Percentiles rank a stretch among this genome's conserved stretches.
phyloP scores from a whole-genome alignment of 140 eudicot species.

The Anethum foeniculum region DNA sequence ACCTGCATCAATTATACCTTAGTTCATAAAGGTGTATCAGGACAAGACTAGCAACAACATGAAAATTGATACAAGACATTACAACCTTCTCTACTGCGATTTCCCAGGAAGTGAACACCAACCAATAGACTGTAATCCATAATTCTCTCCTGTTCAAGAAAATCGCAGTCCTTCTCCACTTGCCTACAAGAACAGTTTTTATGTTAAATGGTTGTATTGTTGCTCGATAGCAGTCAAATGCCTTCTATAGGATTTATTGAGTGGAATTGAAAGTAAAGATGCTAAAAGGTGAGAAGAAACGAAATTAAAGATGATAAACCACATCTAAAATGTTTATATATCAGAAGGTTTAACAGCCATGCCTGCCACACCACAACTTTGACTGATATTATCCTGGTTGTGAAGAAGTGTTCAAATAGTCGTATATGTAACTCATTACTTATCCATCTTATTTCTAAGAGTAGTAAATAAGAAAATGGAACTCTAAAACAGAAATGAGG shows the following conservation, averaged over 20 bases:
- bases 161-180: slow-evolving; percentile 64
- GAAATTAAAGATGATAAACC: background rate
- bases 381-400: background rate
- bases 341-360: background rate
- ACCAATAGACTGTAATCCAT: slow-evolving; percentile 93
- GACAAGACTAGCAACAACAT: background rate
- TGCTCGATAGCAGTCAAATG: background rate
- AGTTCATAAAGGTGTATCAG: background rate
- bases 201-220: background rate
- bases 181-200: slow-evolving; percentile 44
- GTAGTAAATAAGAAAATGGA: background rate
- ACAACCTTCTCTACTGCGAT: slow-evolving; percentile 29
- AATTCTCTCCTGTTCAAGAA: slow-evolving; percentile 63
- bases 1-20: background rate
- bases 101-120: slow-evolving; percentile 61
- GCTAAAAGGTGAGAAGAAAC: background rate
- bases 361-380: background rate
- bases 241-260: background rate
- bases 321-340: background rate
- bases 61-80: background rate
- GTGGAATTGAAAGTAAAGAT: background rate
- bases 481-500: background rate
- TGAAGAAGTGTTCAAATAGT: background rate
- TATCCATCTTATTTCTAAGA: background rate
- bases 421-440: background rate